Conservation (phyloP, 169 alveolate genomes). For the Perkinsus olseni region DNA sequence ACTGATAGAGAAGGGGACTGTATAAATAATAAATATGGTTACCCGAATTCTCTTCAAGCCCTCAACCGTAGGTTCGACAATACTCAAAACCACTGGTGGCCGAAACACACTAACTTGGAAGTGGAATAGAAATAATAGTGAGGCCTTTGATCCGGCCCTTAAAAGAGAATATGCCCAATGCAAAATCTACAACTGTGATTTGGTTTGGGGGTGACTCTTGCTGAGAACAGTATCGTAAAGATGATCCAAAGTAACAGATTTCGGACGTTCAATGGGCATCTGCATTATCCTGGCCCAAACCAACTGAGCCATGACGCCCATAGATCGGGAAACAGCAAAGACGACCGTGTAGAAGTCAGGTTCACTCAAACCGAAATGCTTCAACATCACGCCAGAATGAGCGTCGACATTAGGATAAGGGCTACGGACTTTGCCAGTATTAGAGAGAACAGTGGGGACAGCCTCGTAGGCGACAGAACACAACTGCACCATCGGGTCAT, state of each 20-base stretch:
- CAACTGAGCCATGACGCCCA: constrained; percentile 78
- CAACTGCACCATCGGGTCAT: not conserved
- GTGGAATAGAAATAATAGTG: too few species aligned
- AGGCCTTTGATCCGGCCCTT: too few species aligned
- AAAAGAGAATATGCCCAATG: too few species aligned
- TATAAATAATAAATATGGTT: too few species aligned
- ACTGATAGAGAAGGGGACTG: too few species aligned
- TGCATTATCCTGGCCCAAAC: constrained; percentile 64
- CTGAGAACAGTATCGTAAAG: not conserved
- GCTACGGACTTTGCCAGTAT: constrained; percentile 62
- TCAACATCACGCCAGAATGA: constrained; percentile 82
- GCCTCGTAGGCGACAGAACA: not conserved
- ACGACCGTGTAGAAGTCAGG: constrained; percentile 84
- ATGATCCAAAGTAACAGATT: constrained; percentile 29
- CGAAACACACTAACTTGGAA: too few species aligned
- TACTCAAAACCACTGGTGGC: too few species aligned
- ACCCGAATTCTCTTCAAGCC: too few species aligned
- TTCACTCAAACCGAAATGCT: constrained; percentile 74
- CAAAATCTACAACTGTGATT: not conserved
- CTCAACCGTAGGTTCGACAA: too few species aligned
- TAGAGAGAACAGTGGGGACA: not conserved
- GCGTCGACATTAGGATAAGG: constrained; percentile 97
- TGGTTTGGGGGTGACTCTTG: not conserved
- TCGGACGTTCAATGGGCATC: constrained; percentile 77
- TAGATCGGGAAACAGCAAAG: constrained; percentile 84